A percentile compares a stretch with the other conserved stretches of the same genome.
Evolutionary conservation across 495 filamentous ascomycete species (phyloP).

Genomic region (Penicillium salamii): DNA sequence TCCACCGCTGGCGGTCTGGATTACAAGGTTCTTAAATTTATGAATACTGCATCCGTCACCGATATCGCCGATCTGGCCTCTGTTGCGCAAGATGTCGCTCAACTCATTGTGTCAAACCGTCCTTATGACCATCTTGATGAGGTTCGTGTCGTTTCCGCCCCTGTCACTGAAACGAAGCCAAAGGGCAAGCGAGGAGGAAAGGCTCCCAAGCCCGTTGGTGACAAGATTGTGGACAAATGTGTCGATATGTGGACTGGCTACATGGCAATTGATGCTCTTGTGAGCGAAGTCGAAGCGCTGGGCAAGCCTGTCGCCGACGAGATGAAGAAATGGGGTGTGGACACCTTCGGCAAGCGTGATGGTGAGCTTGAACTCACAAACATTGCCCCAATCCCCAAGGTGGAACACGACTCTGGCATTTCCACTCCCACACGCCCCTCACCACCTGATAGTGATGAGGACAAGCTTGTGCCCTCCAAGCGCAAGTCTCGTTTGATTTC

Average conservation of each 20-base stretch:
- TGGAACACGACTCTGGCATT: constrained; percentile 65
- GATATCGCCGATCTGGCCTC: constrained; percentile 76
- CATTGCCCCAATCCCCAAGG: constrained; percentile 45
- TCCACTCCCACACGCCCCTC: constrained; percentile 57
- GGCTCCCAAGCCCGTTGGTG: constrained; percentile 56
- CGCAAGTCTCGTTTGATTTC: constrained; percentile 48
- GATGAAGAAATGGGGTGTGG: constrained; percentile 76
- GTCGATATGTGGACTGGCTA: constrained; percentile 70
- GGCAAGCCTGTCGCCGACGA: constrained; percentile 64
- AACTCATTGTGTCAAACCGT: constrained; percentile 61
- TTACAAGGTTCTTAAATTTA: constrained; percentile 65
- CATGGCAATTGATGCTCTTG: constrained; percentile 77
- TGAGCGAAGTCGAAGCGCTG: constrained; percentile 64
- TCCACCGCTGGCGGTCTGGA: constrained; percentile 45
- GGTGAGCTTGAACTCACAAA: constrained; percentile 69
- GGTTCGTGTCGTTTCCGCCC: constrained; percentile 59
- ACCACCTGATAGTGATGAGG: constrained; percentile 42
- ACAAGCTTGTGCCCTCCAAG: constrained; percentile 37
- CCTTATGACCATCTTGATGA: constrained; percentile 64
- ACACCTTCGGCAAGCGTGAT: constrained; percentile 63
- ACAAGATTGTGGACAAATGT: constrained; percentile 70
- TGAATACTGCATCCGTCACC: constrained; percentile 72
- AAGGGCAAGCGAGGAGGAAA: constrained; percentile 46
- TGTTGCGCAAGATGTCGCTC: constrained; percentile 63
- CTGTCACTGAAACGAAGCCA: constrained; percentile 39